Base-by-base conservation (phyloP, 768 basidiomycete genomes). In the Tulasnella sp. region DNA sequence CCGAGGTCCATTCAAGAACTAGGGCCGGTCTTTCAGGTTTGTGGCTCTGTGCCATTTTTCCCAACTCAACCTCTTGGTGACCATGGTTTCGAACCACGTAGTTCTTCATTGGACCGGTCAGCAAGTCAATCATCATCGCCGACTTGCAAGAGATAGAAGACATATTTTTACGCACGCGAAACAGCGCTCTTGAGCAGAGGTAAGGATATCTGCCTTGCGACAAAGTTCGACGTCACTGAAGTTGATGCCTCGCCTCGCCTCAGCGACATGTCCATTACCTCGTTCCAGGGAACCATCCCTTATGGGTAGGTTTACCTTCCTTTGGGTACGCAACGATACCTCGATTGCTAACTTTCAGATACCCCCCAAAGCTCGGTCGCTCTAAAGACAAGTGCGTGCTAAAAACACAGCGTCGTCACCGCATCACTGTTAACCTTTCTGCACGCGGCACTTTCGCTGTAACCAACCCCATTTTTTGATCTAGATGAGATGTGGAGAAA, bases 121-220 rank as follows among this genome's bases (percentile, higher is more conserved):
- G 56, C 75, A 76, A 46, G 39, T 40, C 56, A 3, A 44, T 76
- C 38, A 19, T 76, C n/a, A 39, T 76, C 34, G 56, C 46, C 18
- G 75, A 76, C 46, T 24, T 56, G 39, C 56, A 76, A 52, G 75
- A 76, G 38, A 76, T 76, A 39, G 75, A 76, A 24, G 75, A 76
- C 40, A 76, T 76, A 39, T 27, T 46, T 10, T n/a, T 48, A 8
- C 39, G 75, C 12, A 34, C 39, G 4, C 44, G 75, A 16, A 34
- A 18, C 44, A 76, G 58, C 24, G 27, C 39, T 34, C 48, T 76
- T 19, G 75, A 76, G 38, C n/a, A n/a, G 44, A 74, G 73, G 73
- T 74, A 27, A n/a, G 18, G 44, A 9, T 16, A 8, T 21, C 8
- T 12, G 36, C 6, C 7, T 40, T 6, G n/a, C 19, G 24, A 12